These are phyloP conservation scores for Puccinia sorghi DNA, from an alignment of 1,284 basidiomycete genomes.

Conservation along the genomic window DNA sequence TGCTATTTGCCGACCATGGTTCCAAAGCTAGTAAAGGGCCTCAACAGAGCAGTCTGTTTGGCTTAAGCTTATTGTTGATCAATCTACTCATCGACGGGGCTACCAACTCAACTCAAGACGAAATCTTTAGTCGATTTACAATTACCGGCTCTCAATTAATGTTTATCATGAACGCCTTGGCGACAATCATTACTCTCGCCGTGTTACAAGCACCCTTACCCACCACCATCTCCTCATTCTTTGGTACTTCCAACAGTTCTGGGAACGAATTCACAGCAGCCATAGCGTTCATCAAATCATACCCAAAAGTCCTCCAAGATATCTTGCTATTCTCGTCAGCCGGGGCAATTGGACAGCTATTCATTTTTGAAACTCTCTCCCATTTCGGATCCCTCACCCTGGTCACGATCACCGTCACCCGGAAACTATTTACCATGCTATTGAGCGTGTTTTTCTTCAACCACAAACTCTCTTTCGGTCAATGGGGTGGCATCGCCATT, in stretches of 20 bases:
- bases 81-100: slow-evolving; percentile 91
- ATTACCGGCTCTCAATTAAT: slow-evolving; percentile 98
- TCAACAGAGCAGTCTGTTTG: slow-evolving; percentile 61
- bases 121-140: slow-evolving; percentile 78
- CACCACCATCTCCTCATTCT: slow-evolving; percentile 56
- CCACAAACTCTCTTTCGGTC: slow-evolving; percentile 77
- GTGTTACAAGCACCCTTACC: slow-evolving; percentile 55
- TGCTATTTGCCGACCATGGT: slow-evolving; percentile 69
- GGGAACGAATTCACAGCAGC: slow-evolving; percentile 71
- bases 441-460: slow-evolving; percentile 90
- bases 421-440: slow-evolving; percentile 98
- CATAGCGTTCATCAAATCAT: slow-evolving; percentile 72
- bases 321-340: slow-evolving; percentile 83
- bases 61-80: slow-evolving; percentile 72
- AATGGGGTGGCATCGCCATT: slow-evolving; percentile 85
- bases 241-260: slow-evolving; percentile 2
- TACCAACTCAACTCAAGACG: slow-evolving; percentile 96
- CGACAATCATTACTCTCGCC: slow-evolving; percentile 64
- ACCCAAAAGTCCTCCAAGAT: slow-evolving; percentile 76
- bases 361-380: slow-evolving; percentile 97
- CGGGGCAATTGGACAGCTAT: slow-evolving; percentile 90
- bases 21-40: slow-evolving; percentile 63
- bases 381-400: slow-evolving; percentile 93
- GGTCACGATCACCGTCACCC: slow-evolving; percentile 90
- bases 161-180: slow-evolving; percentile 92